Conservation (phyloP, 1,284 basidiomycete genomes). For the Moesziomyces globuligerus region DNA sequence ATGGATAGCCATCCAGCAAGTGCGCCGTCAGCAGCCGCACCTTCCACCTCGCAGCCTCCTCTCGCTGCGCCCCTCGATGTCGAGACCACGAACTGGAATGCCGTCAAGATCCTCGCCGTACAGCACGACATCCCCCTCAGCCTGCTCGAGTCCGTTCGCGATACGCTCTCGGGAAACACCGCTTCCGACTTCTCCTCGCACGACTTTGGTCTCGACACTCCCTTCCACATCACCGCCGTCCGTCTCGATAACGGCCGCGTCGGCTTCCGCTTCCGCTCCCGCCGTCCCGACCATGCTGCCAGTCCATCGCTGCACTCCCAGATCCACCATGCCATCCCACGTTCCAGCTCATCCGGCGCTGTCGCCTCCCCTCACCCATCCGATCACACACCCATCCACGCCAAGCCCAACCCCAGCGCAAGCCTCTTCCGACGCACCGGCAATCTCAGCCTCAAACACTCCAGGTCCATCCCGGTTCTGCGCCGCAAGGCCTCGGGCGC, state of each 20-base stretch:
- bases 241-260: conserved; percentile 45
- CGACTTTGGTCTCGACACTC: conserved; percentile 54
- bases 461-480: conserved; percentile 50
- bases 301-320: background rate
- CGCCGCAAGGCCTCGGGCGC: conserved; percentile 37
- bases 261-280: conserved; percentile 52
- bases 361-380: conserved; percentile 14
- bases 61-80: conserved; percentile 35
- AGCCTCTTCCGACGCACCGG: conserved; percentile 43
- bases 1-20: background rate
- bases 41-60: background rate
- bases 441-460: conserved; percentile 43
- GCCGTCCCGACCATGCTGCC: conserved; percentile 1
- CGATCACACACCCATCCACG: conserved; percentile 1
- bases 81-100: conserved; percentile 62
- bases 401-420: conserved; percentile 8
- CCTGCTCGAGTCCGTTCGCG: conserved; percentile 22
- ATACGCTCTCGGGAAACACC: conserved; percentile 9
- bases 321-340: conserved; percentile 30
- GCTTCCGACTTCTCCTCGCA: conserved; percentile 6
- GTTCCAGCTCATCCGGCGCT: conserved; percentile 43
- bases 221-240: conserved; percentile 49
- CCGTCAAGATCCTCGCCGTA: conserved; percentile 52
- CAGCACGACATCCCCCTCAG: conserved; percentile 51
- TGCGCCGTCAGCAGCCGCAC: too few species aligned